phyloP scores from a whole-genome alignment of 1,284 basidiomycete species.

The Athelia psychrophila region DNA sequence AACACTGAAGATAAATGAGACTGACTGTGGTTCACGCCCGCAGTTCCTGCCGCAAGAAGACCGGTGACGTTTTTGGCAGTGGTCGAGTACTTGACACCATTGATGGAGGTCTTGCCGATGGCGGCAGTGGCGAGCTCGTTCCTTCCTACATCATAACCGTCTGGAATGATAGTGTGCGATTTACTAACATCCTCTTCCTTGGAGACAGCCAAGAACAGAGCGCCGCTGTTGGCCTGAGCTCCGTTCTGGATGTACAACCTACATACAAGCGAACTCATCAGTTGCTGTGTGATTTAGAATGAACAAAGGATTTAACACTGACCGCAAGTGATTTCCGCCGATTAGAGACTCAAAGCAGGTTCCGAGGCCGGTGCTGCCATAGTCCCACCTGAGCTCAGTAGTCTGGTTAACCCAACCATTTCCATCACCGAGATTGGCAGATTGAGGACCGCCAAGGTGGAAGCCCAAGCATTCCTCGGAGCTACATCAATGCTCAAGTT shows the following conservation, averaged over 20 bases:
- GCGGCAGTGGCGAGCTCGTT: slow-evolving; percentile 43
- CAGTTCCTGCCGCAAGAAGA: slow-evolving; percentile 46
- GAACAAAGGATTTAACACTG: slow-evolving; percentile 33
- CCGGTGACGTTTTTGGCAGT: slow-evolving; percentile 42
- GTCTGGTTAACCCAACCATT: slow-evolving; percentile 43
- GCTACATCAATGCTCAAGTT: slow-evolving; percentile 31
- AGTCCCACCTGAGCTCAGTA: slow-evolving; percentile 61
- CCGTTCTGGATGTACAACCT: slow-evolving; percentile 61
- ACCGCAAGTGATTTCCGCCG: slow-evolving; percentile 61
- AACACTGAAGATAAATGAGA: not conserved
- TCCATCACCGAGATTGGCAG: slow-evolving; percentile 65
- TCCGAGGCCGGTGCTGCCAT: slow-evolving; percentile 40
- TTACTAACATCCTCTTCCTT: slow-evolving; percentile 47
- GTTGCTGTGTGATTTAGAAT: not conserved
- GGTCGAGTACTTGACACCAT: slow-evolving; percentile 48
- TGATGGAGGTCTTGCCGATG: slow-evolving; percentile 37
- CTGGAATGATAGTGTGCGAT: slow-evolving; percentile 45
- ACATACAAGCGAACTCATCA: not conserved
- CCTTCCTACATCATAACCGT: slow-evolving; percentile 58
- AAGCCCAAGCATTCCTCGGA: slow-evolving; percentile 64
- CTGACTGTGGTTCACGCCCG: slow-evolving; percentile 40
- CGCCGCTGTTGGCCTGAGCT: slow-evolving; percentile 47
- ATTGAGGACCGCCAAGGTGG: slow-evolving; percentile 56
- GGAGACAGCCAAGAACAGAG: slow-evolving; percentile 66
- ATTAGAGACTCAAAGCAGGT: slow-evolving; percentile 62